phyloP scores from a whole-genome alignment of 805 yeast species.

The Dipodascopsis tothii region DNA sequence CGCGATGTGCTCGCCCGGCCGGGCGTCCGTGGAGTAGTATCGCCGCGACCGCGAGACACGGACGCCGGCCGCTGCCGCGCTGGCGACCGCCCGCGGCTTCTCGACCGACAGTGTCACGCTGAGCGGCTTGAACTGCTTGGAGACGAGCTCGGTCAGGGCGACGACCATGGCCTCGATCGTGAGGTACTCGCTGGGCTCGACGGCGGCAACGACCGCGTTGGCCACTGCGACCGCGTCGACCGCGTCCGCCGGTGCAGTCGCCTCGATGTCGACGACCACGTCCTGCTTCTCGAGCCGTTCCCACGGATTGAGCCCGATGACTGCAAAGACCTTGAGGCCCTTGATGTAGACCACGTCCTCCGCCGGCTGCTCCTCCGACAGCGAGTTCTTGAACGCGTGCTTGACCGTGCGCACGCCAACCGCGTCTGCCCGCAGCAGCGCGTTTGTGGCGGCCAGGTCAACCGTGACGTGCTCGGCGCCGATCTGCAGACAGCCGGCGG shows the following conservation, averaged over 20 bases:
- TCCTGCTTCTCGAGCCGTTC: constrained; percentile 79
- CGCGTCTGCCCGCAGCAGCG: constrained; percentile 51
- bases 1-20: constrained; percentile 31
- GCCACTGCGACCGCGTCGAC: constrained; percentile 39
- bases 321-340: constrained; percentile 53
- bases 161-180: constrained; percentile 90
- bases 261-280: constrained; percentile 53
- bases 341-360: constrained; percentile 38
- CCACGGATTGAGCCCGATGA: constrained; percentile 90
- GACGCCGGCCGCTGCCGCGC: constrained; percentile 87
- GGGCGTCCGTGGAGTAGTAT: constrained; percentile 12
- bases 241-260: too few relatives aligned
- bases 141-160: constrained; percentile 54
- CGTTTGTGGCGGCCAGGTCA: constrained; percentile 42
- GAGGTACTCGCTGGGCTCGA: constrained; percentile 74
- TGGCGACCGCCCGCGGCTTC: constrained; percentile 83
- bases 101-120: constrained; percentile 54
- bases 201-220: constrained; percentile 41
- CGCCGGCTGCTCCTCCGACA: constrained; percentile 7
- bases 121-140: constrained; percentile 37
- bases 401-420: constrained; percentile 40
- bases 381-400: constrained; percentile 17
- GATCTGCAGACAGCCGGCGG: constrained; percentile 39
- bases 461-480: constrained; percentile 43
- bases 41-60: constrained; percentile 45